A percentile compares a stretch with the other conserved stretches of the same genome.
phyloP scores from a whole-genome alignment of 495 filamentous ascomycete species.

The Talaromyces nanjingensis region DNA sequence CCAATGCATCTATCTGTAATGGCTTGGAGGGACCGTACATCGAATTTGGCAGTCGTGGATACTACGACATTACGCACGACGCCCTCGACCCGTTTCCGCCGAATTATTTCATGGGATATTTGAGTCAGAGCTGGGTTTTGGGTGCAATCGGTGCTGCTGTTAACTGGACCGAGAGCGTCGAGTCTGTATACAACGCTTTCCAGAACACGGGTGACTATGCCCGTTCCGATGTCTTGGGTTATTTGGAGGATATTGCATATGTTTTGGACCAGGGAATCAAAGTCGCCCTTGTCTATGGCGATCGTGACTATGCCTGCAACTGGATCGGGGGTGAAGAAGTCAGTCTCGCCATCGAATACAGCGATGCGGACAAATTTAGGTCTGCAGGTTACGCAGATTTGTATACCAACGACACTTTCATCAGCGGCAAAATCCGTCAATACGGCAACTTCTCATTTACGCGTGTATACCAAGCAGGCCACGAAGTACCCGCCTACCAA shows the following conservation, averaged over 20 bases:
- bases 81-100: conserved; percentile 57
- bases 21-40: conserved; percentile 31
- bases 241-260: conserved; percentile 45
- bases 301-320: conserved; percentile 54
- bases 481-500: conserved; percentile 55
- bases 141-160: conserved; percentile 55
- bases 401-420: conserved; percentile 35
- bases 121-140: conserved; percentile 58
- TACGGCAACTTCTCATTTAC: conserved; percentile 53
- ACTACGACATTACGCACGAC: conserved; percentile 56
- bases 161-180: conserved; percentile 55
- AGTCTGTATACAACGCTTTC: conserved; percentile 47
- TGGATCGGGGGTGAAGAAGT: conserved; percentile 42
- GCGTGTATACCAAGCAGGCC: conserved; percentile 53
- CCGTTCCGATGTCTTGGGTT: conserved; percentile 38
- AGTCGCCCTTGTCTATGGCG: conserved; percentile 63
- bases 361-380: conserved; percentile 33
- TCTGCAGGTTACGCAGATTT: conserved; percentile 44
- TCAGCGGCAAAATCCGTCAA: conserved; percentile 49
- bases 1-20: conserved; percentile 24
- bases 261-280: conserved; percentile 52
- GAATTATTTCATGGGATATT: conserved; percentile 53
- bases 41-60: conserved; percentile 34
- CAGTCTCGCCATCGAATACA: conserved; percentile 33
- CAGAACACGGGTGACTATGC: conserved; percentile 37